Base-by-base conservation (phyloP, 441 rosid species). In the Brassica balearica region DNA sequence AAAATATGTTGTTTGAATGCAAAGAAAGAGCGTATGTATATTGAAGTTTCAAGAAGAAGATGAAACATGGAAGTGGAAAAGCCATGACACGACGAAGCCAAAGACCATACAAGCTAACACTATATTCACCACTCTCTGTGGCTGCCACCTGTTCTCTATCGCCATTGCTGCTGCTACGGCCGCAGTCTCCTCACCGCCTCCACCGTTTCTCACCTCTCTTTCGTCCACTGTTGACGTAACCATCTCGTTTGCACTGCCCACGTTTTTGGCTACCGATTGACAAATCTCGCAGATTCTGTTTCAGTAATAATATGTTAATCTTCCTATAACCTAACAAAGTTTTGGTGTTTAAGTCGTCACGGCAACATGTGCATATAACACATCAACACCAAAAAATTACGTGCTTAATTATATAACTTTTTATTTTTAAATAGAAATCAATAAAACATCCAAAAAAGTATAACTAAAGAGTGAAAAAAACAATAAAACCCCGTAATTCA, bases 241-340 rank as follows among this genome's bases (percentile, higher is more conserved):
- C 23, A 55, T 60, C 76, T 87, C 93, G 32, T 48, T 78, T 19
- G 81, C 83, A 34, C 85, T 83, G n/a, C 79, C 80, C 34, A 91
- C 88, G 79, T 91, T 91, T 59, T 78, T 77, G 2, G 92, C 92
- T 8, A 89, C 51, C 29, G 93, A 82, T 43, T 89, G 85, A 68
- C 95, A 91, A 53, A 91, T 89, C 87, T 91, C 95, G 62, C 95
- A 96, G 15, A 86, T 86, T 94, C 98, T 96, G 82, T 76, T 66
- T 14, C 53, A 34, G 22, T 14, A 15, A 8, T 22, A 51, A 8
- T 7, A 48, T 14, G 66, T 73, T 48, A 53, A 5, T 55, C 12
- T 8, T 10, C 48, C 65, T 4, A 38, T 23, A 27, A 19, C n/a
- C 9, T 20, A 10, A 59, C 27, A 23, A 23, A 3, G 27, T 3